phyloP scores from a whole-genome alignment of 345 rosid species.

The Schrenkiella parvula region DNA sequence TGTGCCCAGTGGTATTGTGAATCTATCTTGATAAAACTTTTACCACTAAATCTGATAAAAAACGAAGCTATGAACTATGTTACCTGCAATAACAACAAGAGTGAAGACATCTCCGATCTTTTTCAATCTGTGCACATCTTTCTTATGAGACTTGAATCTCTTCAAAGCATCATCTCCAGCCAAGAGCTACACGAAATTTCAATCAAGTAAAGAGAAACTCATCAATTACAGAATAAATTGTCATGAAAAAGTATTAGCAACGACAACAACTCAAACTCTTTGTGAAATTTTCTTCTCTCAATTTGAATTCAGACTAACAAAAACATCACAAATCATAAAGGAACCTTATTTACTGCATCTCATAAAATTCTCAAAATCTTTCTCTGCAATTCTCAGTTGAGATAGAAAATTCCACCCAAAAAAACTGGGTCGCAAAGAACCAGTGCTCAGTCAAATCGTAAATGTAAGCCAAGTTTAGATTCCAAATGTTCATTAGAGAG shows the following conservation, averaged over 20 bases:
- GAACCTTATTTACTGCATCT: neutral
- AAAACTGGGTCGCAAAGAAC: too few relatives aligned
- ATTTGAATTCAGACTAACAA: neutral
- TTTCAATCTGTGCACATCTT: slow-evolving; percentile 47
- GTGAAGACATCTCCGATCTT: slow-evolving; percentile 76
- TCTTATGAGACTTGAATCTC: slow-evolving; percentile 64
- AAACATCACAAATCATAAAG: neutral
- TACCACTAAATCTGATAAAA: neutral
- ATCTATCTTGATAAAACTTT: too few relatives aligned
- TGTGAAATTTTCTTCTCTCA: neutral
- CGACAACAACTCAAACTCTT: neutral
- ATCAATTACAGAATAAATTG: neutral
- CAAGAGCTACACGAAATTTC: slow-evolving; percentile 52
- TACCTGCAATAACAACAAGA: slow-evolving; percentile 73
- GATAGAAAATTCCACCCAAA: neutral
- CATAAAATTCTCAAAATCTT: neutral
- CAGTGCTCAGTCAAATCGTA: too few relatives aligned
- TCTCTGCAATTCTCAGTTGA: neutral
- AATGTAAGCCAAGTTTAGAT: neutral
- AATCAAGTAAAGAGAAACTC: neutral
- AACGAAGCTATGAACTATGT: neutral
- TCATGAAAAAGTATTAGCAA: neutral
- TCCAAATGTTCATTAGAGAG: neutral
- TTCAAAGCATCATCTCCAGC: slow-evolving; percentile 63
- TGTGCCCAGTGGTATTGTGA: too few relatives aligned